Base-by-base conservation (phyloP, 495 filamentous ascomycete genomes). In the Xylaria scruposa region DNA sequence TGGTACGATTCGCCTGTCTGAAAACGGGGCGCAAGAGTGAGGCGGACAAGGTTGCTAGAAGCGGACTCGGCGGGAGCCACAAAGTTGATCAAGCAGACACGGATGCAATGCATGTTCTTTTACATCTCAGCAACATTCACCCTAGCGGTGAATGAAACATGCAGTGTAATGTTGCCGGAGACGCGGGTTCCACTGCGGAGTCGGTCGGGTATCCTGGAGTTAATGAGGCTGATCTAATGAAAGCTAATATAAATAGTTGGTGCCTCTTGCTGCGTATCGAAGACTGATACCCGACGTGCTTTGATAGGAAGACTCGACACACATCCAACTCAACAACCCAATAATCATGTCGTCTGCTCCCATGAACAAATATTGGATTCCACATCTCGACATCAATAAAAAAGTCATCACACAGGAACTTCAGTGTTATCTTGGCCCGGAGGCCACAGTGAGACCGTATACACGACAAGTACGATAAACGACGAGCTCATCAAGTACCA, bases 321-420 rank as follows among this genome's bases (percentile, higher is more conserved):
- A 36, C 31, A 74, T 69, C 70, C 72, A 71, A 53, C 56, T 67
- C 46, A 46, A 67, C 60, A 67, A 44, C 40, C 72, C 61, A 59
- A 40, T 44, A 69, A 82, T 70, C 60, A 84, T 84, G 81, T 81
- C 82, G 81, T 82, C 82, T 15, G 67, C 75, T 60, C 70, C 80
- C 60, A 84, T 86, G 82, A 88, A 87, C 77, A 81, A 77, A 75
- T 88, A 87, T 78, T 88, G 86, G 86, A 87, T 88, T 58, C 86
- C 86, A 38, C 84, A 86, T 70, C 75, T 83, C 65, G 85, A 87
- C 53, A 88, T 88, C 81, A 84, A 86, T 75, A 88, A 87, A 66
- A 87, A 85, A 69, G 84, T 88, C 69, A 88, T 88, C 72, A 86
- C 84, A 24, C 82, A 86, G 70, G 85, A 88, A 75, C 83, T 88